These are phyloP conservation scores for Styphnolobium japonicum DNA, from an alignment of 306 rosid species.

Conservation along the genomic window DNA sequence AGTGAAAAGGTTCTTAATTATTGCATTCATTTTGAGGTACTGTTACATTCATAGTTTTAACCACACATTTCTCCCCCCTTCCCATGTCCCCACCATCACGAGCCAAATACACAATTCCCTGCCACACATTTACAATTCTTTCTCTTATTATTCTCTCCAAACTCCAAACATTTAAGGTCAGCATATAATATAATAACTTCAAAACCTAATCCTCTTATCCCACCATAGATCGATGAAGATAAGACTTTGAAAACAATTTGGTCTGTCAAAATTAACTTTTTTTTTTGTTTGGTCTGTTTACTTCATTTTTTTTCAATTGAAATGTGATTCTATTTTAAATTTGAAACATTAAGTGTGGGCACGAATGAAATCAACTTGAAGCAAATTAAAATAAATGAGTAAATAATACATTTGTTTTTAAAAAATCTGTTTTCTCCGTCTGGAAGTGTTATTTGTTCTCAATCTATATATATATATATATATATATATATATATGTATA, in stretches of 20 bases:
- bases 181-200: neutral
- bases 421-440: no score
- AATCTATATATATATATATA: no score
- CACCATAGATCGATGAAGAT: neutral
- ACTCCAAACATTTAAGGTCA: neutral
- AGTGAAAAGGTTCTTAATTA: neutral
- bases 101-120: neutral
- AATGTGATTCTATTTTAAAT: no score
- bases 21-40: neutral
- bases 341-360: neutral
- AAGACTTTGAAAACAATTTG: no score
- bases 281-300: no score
- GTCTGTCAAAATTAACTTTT: no score
- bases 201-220: neutral
- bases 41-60: neutral
- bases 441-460: no score
- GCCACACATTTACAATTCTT: slow-evolving; percentile 7
- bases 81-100: slow-evolving; percentile 6
- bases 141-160: neutral
- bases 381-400: neutral
- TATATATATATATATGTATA: no score
- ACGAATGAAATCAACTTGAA: neutral
- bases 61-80: neutral
- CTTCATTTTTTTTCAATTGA: no score
- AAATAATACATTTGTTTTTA: no score